A percentile compares a stretch with the other conserved stretches of the same genome.
These are phyloP conservation scores for Sclerotinia nivalis DNA, from an alignment of 2,329 filamentous ascomycete species.

Conservation along the genomic window DNA sequence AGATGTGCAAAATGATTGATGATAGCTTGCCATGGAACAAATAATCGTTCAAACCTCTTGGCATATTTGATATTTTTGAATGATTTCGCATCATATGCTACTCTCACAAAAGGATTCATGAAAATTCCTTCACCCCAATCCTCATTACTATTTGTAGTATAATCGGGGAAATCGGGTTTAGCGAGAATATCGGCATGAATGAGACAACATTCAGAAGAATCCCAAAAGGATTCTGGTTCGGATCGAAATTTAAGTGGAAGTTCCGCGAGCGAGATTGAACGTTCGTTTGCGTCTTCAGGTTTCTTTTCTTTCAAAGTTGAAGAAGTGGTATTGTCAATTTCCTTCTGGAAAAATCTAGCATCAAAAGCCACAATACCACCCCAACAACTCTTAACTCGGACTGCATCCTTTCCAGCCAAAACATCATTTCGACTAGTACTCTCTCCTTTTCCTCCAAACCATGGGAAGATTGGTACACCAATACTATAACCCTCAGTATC, in stretches of 20 bases:
- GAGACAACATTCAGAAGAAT: conserved; percentile 66
- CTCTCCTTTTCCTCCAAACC: conserved; percentile 57
- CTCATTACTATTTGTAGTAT: conserved; percentile 28
- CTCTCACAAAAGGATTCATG: conserved; percentile 74
- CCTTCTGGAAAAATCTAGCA: conserved; percentile 56
- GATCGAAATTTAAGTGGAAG: conserved; percentile 51
- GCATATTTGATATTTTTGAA: conserved; percentile 60
- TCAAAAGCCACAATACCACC: conserved; percentile 73
- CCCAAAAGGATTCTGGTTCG: conserved; percentile 60
- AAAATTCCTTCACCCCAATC: conserved; percentile 58
- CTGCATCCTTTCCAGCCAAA: conserved; percentile 59
- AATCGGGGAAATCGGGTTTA: conserved; percentile 28
- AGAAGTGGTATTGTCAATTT: neutral
- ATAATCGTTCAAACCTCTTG: conserved; percentile 66
- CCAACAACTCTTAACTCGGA: conserved; percentile 74
- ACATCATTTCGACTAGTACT: conserved; percentile 63
- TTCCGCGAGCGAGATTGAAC: neutral
- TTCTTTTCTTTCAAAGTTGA: neutral
- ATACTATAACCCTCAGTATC: conserved; percentile 64
- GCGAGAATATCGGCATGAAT: conserved; percentile 51
- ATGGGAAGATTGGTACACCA: conserved; percentile 67
- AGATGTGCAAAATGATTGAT: conserved; percentile 57
- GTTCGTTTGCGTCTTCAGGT: neutral
- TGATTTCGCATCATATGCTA: conserved; percentile 62
- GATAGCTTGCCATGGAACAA: conserved; percentile 58